Evolutionary conservation across 257 asterid species (phyloP).

Genomic region (Forsythia viridissima): DNA sequence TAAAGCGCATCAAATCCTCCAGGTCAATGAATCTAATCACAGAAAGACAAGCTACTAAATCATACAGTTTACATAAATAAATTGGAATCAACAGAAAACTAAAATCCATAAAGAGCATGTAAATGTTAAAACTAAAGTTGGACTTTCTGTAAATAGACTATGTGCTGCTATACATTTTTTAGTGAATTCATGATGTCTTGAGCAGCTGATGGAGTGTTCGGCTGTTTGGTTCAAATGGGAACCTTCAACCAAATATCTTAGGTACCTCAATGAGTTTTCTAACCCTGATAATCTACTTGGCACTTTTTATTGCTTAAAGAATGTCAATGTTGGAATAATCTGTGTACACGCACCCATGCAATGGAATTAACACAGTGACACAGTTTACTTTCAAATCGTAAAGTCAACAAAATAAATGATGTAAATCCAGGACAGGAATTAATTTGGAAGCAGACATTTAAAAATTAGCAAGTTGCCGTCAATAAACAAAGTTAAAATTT

Average conservation of each 20-base stretch:
- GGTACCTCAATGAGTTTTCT: background rate
- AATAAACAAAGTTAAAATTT: background rate
- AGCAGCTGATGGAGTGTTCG: background rate
- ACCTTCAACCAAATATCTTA: background rate
- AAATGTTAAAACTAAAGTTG: background rate
- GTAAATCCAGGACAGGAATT: background rate
- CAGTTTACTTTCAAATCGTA: background rate
- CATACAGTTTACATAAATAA: conserved; percentile 2
- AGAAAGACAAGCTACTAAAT: conserved; percentile 11
- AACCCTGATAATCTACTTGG: background rate
- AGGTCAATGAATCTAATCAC: conserved; percentile 50
- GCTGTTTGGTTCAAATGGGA: background rate
- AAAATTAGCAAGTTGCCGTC: background rate
- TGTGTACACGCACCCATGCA: background rate
- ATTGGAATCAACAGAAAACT: background rate
- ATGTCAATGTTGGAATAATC: background rate
- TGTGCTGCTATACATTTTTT: background rate
- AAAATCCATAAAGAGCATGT: background rate
- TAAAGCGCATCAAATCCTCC: conserved; percentile 80
- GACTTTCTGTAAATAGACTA: background rate
- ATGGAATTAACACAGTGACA: background rate
- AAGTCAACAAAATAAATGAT: background rate
- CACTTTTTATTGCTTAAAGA: background rate
- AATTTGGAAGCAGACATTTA: background rate
- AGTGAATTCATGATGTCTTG: background rate